Base-by-base conservation (phyloP, 129 eudicot genomes). In the Dittrichia graveolens region DNA sequence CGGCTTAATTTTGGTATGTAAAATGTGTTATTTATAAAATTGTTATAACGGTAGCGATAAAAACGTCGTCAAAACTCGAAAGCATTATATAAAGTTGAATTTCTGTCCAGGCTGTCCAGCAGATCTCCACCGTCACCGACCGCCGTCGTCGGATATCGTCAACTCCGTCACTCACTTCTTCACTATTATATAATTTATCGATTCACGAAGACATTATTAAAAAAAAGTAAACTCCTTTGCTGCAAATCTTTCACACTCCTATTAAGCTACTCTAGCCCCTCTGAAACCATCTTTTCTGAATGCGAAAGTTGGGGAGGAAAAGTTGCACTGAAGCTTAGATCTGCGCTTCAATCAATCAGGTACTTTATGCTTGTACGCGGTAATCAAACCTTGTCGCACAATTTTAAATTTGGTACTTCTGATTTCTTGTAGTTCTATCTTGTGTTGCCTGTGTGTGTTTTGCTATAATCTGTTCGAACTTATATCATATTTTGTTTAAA, bases 41-140 rank as follows among this genome's bases (percentile, higher is more conserved):
- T 4, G 75, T 76, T 76, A 67, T 39, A 76, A 58, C 80, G 54
- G 75, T 16, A 8, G 55, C 75, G 69, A 76, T 76, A 68, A 58
- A 57, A 76, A 11, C 80, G 80, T 58, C 62, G 46, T 76, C 40
- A n/a, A 24, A 24, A 0, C 31, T 24, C 31, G 2, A 55, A 55
- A 75, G 7, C 61, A 67, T 8, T 4, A 31, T 41, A 66, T 31
- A 69, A 57, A 68, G 64, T 50, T 8, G 71, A 74, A 64, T 65
- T 40, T 40, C 12, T 45, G 41, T 49, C 76, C 68, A 67, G 71
- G 31, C 58, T 66, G 76, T 67, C 62, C 52, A 45, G 4, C 71
- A 71, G 57, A 78, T 78, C 76, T 78, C 65, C 82, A 78, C 72
- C 77, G 82, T 6, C 82, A 78, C 66, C 82, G 82, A 78, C 77